Evolutionary conservation across 139 green algal genomes (phyloP).

Genomic region (Chlamydomonas eustigma): DNA sequence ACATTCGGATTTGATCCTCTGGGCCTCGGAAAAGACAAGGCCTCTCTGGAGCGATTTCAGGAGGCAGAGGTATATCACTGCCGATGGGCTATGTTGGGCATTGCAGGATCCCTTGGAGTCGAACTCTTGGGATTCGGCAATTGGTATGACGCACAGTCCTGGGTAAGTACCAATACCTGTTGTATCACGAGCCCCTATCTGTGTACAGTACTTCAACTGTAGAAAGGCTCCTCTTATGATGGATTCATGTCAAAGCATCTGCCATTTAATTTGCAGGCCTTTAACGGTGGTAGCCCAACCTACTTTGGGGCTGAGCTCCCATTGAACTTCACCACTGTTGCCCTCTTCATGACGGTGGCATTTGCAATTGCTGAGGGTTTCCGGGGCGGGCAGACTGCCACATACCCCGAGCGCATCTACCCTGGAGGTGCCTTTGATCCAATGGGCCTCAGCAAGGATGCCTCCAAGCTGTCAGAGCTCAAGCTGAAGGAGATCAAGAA

Average conservation of each 20-base stretch:
- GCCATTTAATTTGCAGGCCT: constrained; percentile 34
- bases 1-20: constrained; percentile 3
- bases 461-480: constrained; percentile 49
- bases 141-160: constrained; percentile 16
- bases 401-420: constrained; percentile 65
- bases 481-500: constrained; percentile 96
- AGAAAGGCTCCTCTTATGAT: too few relatives aligned
- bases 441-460: constrained; percentile 77
- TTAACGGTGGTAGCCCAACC: constrained; percentile 61
- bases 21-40: neutral
- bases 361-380: constrained; percentile 59
- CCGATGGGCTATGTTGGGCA: constrained; percentile 19
- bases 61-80: constrained; percentile 16
- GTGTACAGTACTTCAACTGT: too few relatives aligned
- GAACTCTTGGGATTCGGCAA: constrained; percentile 60
- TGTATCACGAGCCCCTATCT: too few relatives aligned
- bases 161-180: constrained; percentile 11
- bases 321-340: constrained; percentile 67
- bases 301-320: constrained; percentile 71
- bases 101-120: constrained; percentile 40
- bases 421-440: constrained; percentile 86
- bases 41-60: neutral
- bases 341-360: constrained; percentile 45
- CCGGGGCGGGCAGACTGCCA: constrained; percentile 48
- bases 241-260: too few relatives aligned